Evolutionary conservation across 352 stramenopile genomes (phyloP), one percentile per base, ranked within the genome.

Genomic region (Phytopythium delawarense): DNA sequence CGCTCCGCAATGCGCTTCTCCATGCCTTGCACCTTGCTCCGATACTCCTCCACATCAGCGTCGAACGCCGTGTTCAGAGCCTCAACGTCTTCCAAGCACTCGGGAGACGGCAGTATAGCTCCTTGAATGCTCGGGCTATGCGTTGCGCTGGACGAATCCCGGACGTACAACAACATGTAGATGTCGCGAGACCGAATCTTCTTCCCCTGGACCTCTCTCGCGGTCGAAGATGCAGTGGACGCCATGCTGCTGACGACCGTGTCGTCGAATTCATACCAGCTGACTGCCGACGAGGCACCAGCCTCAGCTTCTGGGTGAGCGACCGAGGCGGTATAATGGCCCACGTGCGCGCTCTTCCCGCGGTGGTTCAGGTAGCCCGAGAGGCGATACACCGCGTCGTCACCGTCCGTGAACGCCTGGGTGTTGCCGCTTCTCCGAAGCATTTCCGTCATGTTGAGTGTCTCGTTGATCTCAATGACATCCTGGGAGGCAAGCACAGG

Each of bases 181-280:
- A 87, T 86, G 53, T 96, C 87, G 21, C 84, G 78, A 2, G 84
- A 94, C 6, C 82, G 72, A 40, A 91, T 74, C 64, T 76, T 85
- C 55, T 82, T 84, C 11, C 73, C 81, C 4, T 77, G 57, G 23
- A 66, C 64, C 53, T 89, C 78, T 69, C 76, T 82, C 20, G 65
- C 69, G 62, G 61, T 85, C 63, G 4, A 62, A 40, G 81, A 67
- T 2, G 78, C 60, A 1, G 79, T 67, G 0, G 67, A 62, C 11
- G 67, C 66, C 71, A 79, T 79, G 45, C 74, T 70, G 32, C 73
- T 84, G n/a, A 94, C 87, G 30, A 82, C 61, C 23, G 71, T 84
- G 62, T 96, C 87, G 44, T 96, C 84, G 63, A 96, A 96, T 65
- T 90, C 84, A 66, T 87, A 96, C 82, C 86, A 94, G 25, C 84